phyloP scores from a whole-genome alignment of 257 asterid genomes.

The Fraxinus quadrangulata region DNA sequence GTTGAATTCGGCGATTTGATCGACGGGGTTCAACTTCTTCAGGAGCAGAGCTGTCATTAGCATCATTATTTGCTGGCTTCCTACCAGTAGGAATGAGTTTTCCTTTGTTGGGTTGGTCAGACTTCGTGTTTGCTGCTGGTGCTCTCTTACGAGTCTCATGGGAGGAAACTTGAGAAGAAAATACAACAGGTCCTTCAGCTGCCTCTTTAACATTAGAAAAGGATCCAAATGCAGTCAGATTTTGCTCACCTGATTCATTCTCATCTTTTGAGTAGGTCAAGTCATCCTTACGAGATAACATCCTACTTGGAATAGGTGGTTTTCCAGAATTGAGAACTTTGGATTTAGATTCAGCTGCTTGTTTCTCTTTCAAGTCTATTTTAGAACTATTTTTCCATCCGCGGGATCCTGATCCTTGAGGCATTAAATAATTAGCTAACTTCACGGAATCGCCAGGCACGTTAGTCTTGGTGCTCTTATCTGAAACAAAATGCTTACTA shows the following conservation, averaged over 20 bases:
- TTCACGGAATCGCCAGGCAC: constrained; percentile 57
- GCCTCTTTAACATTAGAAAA: constrained; percentile 48
- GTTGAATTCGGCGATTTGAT: constrained; percentile 93
- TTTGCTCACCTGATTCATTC: constrained; percentile 50
- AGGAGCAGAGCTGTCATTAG: constrained; percentile 42
- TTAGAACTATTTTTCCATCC: constrained; percentile 56
- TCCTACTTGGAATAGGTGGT: constrained; percentile 65
- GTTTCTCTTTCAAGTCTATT: constrained; percentile 64
- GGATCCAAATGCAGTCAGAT: constrained; percentile 41
- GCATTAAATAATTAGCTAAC: constrained; percentile 52
- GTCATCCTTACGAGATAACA: constrained; percentile 54
- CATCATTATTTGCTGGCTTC: constrained; percentile 46
- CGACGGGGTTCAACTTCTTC: constrained; percentile 81
- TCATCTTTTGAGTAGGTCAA: constrained; percentile 48
- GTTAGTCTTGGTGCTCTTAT: constrained; percentile 43
- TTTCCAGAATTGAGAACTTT: constrained; percentile 61
- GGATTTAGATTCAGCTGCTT: constrained; percentile 47
- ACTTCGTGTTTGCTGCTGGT: constrained; percentile 35
- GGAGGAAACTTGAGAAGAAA: constrained; percentile 53
- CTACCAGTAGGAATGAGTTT: constrained; percentile 47
- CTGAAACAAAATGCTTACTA: constrained; percentile 85
- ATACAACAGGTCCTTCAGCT: constrained; percentile 42
- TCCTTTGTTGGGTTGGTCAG: constrained; percentile 62
- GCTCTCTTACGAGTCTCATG: constrained; percentile 51
- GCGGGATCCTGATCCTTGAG: constrained; percentile 62